Conservation (phyloP, 1,139 yeast genomes). For the Hemisphaericaspora xylanilytica region DNA sequence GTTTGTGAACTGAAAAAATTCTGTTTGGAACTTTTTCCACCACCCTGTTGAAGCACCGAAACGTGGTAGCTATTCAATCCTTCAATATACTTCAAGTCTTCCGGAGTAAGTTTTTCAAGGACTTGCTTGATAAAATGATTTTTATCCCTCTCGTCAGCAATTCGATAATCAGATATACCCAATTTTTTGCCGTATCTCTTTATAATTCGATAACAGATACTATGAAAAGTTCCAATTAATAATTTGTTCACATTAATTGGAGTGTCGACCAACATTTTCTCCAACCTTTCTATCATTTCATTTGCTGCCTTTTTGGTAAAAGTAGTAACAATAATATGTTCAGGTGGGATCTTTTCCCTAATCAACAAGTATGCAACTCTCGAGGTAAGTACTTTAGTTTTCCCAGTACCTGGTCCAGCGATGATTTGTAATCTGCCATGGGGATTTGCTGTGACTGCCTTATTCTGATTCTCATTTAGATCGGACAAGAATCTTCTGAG, state of each 20-base stretch:
- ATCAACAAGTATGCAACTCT: conserved; percentile 71
- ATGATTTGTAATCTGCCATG: conserved; percentile 65
- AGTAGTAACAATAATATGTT: conserved; percentile 74
- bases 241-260: conserved; percentile 42
- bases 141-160: conserved; percentile 70
- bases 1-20: conserved; percentile 36
- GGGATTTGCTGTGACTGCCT: conserved; percentile 59
- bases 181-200: conserved; percentile 53
- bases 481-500: conserved; percentile 3
- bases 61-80: conserved; percentile 11
- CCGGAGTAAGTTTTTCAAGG: conserved; percentile 31
- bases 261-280: conserved; percentile 34
- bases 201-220: conserved; percentile 65
- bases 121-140: conserved; percentile 47
- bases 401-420: conserved; percentile 93
- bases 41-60: conserved; percentile 2
- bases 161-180: conserved; percentile 48
- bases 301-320: conserved; percentile 88
- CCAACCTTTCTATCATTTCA: conserved; percentile 70
- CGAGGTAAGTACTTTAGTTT: conserved; percentile 77
- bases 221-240: conserved; percentile 83
- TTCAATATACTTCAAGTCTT: conserved; percentile 18
- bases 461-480: conserved; percentile 56
- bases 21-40: conserved; percentile 17
- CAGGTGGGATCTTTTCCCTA: conserved; percentile 52